Percentiles rank a stretch among this genome's conserved stretches.
phyloP scores from a whole-genome alignment of 2,329 filamentous ascomycete genomes.

The Fusarium mundagurra region DNA sequence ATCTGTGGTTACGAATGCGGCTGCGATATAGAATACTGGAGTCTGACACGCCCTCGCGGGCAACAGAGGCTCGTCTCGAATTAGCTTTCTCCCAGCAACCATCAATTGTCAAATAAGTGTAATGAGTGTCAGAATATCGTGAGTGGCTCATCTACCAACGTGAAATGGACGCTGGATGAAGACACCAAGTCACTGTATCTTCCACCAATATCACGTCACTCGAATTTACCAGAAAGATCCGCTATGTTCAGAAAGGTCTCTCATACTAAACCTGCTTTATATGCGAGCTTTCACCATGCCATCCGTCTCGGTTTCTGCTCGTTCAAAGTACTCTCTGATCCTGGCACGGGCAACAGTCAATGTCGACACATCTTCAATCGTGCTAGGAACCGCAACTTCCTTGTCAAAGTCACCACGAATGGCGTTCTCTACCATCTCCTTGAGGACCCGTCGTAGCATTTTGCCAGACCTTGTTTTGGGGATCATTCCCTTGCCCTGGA shows the following conservation, averaged over 20 bases:
- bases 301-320: conserved; percentile 57
- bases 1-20: background rate
- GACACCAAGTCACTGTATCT: background rate
- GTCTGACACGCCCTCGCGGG: background rate
- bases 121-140: background rate
- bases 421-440: conserved; percentile 86
- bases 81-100: background rate
- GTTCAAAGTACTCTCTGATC: conserved; percentile 79
- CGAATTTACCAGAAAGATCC: background rate
- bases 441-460: conserved; percentile 82
- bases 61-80: background rate
- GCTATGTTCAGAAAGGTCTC: background rate
- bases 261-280: conserved; percentile 41
- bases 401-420: conserved; percentile 77
- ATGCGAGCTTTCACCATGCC: conserved; percentile 64
- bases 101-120: background rate
- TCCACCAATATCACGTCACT: background rate
- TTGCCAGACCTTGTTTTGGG: conserved; percentile 94
- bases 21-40: background rate
- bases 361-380: conserved; percentile 82
- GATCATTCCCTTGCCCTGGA: conserved; percentile 86
- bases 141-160: background rate
- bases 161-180: background rate
- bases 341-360: conserved; percentile 77
- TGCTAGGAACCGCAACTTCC: conserved; percentile 79